Evolutionary conservation across 345 rosid species (phyloP).

Genomic region (Pugionium dolabratum): DNA sequence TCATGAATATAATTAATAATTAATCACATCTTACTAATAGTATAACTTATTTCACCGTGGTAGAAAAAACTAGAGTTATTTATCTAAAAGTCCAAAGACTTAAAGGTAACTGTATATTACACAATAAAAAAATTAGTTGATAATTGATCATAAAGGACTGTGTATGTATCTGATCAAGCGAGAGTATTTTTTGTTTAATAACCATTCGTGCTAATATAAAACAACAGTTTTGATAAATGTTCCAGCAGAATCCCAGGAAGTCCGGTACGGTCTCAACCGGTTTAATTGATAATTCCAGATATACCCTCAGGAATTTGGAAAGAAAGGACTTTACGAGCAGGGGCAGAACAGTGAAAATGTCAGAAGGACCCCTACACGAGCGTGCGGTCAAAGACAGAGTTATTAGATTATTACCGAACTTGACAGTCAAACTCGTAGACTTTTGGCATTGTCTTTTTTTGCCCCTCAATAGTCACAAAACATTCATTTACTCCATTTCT

Average conservation of each 20-base stretch:
- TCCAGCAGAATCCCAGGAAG: slow-evolving; percentile 36
- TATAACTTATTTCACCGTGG: slow-evolving; percentile 4
- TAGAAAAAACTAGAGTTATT: background rate
- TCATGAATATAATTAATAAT: slow-evolving; percentile 9
- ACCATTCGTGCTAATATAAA: slow-evolving; percentile 40
- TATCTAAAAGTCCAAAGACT: background rate
- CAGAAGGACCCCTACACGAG: slow-evolving; percentile 42
- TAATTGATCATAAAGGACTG: background rate
- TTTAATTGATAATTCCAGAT: background rate
- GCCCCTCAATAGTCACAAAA: slow-evolving; percentile 22
- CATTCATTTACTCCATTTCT: slow-evolving; percentile 17
- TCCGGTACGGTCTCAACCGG: slow-evolving; percentile 35
- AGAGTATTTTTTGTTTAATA: background rate
- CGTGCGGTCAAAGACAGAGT: slow-evolving; percentile 48
- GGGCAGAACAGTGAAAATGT: slow-evolving; percentile 36
- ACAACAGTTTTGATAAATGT: slow-evolving; percentile 32
- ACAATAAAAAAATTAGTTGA: background rate
- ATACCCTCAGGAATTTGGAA: background rate
- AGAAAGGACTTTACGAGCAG: slow-evolving; percentile 25
- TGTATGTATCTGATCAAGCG: slow-evolving; percentile 24
- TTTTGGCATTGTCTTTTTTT: slow-evolving; percentile 37
- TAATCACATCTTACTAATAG: background rate
- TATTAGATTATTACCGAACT: slow-evolving; percentile 39
- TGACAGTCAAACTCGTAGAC: slow-evolving; percentile 45
- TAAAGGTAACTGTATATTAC: slow-evolving; percentile 15